These are phyloP conservation scores for Xerocomus cyaneibrunnescens DNA, from an alignment of 1,284 basidiomycete genomes.

Conservation along the genomic window DNA sequence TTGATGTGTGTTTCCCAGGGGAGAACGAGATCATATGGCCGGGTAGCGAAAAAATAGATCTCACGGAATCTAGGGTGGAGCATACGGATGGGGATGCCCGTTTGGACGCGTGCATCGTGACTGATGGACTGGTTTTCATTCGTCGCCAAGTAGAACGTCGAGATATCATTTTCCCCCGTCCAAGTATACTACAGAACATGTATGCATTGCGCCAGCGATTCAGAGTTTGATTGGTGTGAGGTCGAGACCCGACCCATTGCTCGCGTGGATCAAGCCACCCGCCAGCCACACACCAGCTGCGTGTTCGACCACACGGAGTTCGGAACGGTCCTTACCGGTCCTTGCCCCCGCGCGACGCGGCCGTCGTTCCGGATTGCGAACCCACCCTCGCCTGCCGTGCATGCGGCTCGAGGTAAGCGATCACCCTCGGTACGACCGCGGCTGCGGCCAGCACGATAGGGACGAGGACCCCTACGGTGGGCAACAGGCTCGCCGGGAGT, in stretches of 20 bases:
- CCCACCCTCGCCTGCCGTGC: conserved; percentile 39
- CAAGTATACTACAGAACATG: conserved; percentile 8
- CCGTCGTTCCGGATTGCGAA: not conserved
- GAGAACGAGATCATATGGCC: not conserved
- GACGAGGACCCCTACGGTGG: conserved; percentile 42
- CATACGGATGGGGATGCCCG: not conserved
- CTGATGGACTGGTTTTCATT: conserved; percentile 7
- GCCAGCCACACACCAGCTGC: conserved; percentile 26
- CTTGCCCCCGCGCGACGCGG: conserved; percentile 13
- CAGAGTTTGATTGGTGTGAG: not conserved
- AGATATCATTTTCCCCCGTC: not conserved
- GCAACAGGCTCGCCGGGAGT: conserved; percentile 54
- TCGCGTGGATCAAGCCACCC: conserved; percentile 8
- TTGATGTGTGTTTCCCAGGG: conserved; percentile 17
- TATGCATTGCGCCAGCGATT: not conserved
- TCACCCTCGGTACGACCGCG: conserved; percentile 33
- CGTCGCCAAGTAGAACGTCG: not conserved
- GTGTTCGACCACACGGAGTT: conserved; percentile 24
- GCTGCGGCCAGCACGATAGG: conserved; percentile 33
- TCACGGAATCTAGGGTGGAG: conserved; percentile 19
- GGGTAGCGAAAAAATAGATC: conserved; percentile 7
- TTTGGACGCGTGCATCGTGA: not conserved
- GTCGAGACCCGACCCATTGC: not conserved
- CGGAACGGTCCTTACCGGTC: conserved; percentile 17
- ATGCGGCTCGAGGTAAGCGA: conserved; percentile 34